Percentiles rank a stretch among this genome's conserved stretches.
Evolutionary conservation across 1,284 basidiomycete species (phyloP).

Genomic region (Vanrija pseudolonga): DNA sequence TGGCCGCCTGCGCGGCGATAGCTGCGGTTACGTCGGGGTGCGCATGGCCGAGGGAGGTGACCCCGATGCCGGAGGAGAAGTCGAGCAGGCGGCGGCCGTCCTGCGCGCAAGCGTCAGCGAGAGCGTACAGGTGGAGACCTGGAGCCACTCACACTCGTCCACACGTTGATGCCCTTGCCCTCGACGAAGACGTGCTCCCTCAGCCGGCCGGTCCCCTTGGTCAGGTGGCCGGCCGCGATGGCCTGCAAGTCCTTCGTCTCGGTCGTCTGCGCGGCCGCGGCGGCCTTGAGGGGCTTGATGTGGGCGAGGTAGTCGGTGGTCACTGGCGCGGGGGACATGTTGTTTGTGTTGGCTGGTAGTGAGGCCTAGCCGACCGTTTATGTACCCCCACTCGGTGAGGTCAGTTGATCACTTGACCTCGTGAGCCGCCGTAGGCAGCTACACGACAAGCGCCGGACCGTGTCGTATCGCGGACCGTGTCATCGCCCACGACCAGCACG

Average conservation of each 20-base stretch:
- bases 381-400: too few relatives aligned
- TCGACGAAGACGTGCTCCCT: conserved; percentile 66
- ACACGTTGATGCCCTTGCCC: conserved; percentile 71
- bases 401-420: too few relatives aligned
- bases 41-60: conserved; percentile 57
- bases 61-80: conserved; percentile 73
- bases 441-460: too few relatives aligned
- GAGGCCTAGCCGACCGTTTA: too few relatives aligned
- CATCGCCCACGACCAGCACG: too few relatives aligned
- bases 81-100: conserved; percentile 60
- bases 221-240: conserved; percentile 39
- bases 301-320: too few relatives aligned
- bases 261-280: conserved; percentile 3
- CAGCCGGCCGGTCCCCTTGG: conserved; percentile 35
- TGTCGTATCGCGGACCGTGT: too few relatives aligned
- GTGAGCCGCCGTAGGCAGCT: too few relatives aligned
- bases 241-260: conserved; percentile 21
- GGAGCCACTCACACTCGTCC: not conserved
- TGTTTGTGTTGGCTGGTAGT: too few relatives aligned
- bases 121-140: not conserved
- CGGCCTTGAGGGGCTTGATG: not conserved
- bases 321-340: too few relatives aligned
- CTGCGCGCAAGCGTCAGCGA: not conserved
- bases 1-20: conserved; percentile 77
- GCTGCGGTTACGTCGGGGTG: conserved; percentile 81